Evolutionary conservation across 306 rosid genomes (phyloP), one percentile per base, ranked within the genome.

Genomic region (Quercus variabilis): DNA sequence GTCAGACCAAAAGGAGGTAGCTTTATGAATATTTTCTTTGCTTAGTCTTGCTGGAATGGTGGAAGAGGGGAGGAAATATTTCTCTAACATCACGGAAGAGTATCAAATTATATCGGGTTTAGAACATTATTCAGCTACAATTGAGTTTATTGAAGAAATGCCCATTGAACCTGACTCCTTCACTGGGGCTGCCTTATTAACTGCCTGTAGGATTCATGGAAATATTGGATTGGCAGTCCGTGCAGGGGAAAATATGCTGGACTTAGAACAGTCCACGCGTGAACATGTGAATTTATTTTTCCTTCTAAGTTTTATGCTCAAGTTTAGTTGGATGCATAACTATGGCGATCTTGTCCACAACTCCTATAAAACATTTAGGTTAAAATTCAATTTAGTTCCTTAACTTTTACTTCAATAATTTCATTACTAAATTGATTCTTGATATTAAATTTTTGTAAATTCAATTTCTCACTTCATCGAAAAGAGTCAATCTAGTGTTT

Each of bases 81-180:
- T 95, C 83, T 84, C 87, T 72, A 86, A 89, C 86, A 81, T 92
- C 62, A 80, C 76, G 41, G 81, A 89, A 79, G 91, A 87, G 60
- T 92, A 84, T 80, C 82, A 73, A 72, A 92, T 92, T 69, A 67
- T 68, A 77, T 92, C 91, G 21, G 84, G 89, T 81, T 72, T 82
- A 83, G 97, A 95, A 79, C 99, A 92, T 88, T 92, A 91, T 85
- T 76, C 85, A 65, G 95, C 94, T 59, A 77, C 98, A 67, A 64
- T 90, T 87, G 84, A 79, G 82, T 89, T 92, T 76, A 88, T 92
- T 55, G 86, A 86, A 75, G 77, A 85, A 69, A 88, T 95, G 99
- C 97, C 98, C 5, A 69, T 89, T 21, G 92, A 86, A 70, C 97
- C 96, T 9, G 90, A 89, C 65, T 86, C 85, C 49, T 86, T 89